Percentiles rank a stretch among this genome's conserved stretches.
Conservation (phyloP, 1,139 yeast genomes). For the Scheffersomyces stambukii region DNA sequence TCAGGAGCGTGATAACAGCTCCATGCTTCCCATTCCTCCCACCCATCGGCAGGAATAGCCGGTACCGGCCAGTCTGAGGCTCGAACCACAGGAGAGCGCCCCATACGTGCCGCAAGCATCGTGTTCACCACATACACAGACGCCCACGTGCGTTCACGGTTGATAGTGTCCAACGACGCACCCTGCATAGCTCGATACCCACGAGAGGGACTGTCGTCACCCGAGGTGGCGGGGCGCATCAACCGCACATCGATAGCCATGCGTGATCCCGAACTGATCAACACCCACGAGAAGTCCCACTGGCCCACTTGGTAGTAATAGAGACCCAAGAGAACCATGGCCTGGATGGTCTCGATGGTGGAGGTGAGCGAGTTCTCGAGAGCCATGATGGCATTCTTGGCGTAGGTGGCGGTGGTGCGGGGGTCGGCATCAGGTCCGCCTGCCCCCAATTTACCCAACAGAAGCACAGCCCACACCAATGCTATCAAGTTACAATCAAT, state of each 20-base stretch:
- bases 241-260: constrained; percentile 24
- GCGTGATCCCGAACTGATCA: constrained; percentile 19
- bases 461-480: constrained; percentile 19
- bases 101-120: constrained; percentile 19
- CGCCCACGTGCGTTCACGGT: constrained; percentile 23
- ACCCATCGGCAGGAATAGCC: constrained; percentile 16
- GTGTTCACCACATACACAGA: constrained; percentile 19
- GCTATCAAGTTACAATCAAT: constrained; percentile 19
- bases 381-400: constrained; percentile 19
- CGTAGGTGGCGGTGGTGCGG: constrained; percentile 11
- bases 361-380: constrained; percentile 19
- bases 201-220: constrained; percentile 8
- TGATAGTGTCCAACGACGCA: constrained; percentile 14
- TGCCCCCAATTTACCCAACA: constrained; percentile 13
- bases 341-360: constrained; percentile 23
- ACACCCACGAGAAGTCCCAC: constrained; percentile 25
- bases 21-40: constrained; percentile 27
- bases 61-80: constrained; percentile 24
- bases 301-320: constrained; percentile 20
- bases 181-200: constrained; percentile 8
- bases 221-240: constrained; percentile 15
- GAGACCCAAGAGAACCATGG: constrained; percentile 19
- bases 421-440: constrained; percentile 8
- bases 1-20: constrained; percentile 12
- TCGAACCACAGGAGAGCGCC: constrained; percentile 19